Percentiles rank a stretch among this genome's conserved stretches.
Evolutionary conservation across 2,329 filamentous ascomycete genomes (phyloP).

Genomic region (Phyllosticta citriasiana): DNA sequence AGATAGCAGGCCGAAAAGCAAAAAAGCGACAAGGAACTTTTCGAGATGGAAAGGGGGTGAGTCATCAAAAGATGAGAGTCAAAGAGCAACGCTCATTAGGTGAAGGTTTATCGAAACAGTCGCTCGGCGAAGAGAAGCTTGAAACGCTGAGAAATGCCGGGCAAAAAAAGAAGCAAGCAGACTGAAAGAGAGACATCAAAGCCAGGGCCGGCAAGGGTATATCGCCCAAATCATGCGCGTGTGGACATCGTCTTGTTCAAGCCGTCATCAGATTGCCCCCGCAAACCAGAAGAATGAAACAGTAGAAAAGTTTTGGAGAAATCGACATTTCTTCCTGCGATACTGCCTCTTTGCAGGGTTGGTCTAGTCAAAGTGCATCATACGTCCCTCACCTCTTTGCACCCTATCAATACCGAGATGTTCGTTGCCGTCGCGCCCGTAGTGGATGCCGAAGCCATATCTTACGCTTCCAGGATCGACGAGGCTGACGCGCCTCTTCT

Average conservation of each 20-base stretch:
- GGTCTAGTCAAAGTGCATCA: conserved; percentile 8
- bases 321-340: background rate
- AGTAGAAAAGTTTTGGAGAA: background rate
- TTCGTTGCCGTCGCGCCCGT: conserved; percentile 49
- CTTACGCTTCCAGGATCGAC: conserved; percentile 24
- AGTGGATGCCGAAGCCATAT: conserved; percentile 49
- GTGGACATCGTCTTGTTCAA: background rate
- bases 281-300: background rate
- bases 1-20: background rate
- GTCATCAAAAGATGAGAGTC: background rate
- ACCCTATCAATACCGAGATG: conserved; percentile 49
- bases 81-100: background rate
- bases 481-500: conserved; percentile 21
- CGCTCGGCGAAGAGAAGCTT: background rate
- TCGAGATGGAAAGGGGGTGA: background rate
- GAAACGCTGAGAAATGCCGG: background rate
- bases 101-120: background rate
- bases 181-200: background rate
- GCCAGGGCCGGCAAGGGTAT: background rate
- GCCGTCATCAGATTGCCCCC: background rate
- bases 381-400: conserved; percentile 23
- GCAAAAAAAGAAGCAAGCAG: background rate
- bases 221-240: background rate
- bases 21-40: background rate
- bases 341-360: background rate